Percentiles rank a stretch among this genome's conserved stretches.
phyloP scores from a whole-genome alignment of 78 protist genomes.

The Dictyostelium firmibasis region DNA sequence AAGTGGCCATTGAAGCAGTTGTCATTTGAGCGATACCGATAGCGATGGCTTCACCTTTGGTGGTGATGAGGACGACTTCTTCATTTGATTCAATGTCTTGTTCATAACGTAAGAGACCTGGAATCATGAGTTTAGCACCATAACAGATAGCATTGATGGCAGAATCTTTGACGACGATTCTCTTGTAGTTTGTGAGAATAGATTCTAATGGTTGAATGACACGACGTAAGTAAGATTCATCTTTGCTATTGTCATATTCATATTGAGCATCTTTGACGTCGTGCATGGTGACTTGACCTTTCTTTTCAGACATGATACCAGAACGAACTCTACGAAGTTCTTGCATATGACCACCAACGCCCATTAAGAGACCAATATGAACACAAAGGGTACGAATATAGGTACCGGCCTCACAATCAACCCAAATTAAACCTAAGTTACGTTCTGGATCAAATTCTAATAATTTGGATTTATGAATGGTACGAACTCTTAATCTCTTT shows the following conservation, averaged over 20 bases:
- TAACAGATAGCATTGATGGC: constrained; percentile 99
- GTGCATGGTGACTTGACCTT: constrained; percentile 98
- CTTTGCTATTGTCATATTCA: constrained; percentile 89
- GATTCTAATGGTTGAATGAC: constrained; percentile 98
- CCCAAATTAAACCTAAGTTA: constrained; percentile 97
- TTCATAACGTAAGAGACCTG: constrained; percentile 98
- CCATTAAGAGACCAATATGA: constrained; percentile 99
- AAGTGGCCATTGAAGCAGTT: constrained; percentile 94
- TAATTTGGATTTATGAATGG: constrained; percentile 95
- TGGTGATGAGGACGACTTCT: constrained; percentile 98
- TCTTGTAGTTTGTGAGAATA: constrained; percentile 94
- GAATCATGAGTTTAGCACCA: constrained; percentile 99
- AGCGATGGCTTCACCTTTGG: constrained; percentile 99
- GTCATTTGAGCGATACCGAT: constrained; percentile 99
- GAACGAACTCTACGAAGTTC: constrained; percentile 90
- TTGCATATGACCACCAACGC: constrained; percentile 99
- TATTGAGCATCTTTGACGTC: constrained; percentile 99
- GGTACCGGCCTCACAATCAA: constrained; percentile 99
- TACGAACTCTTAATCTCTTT: constrained; percentile 97
- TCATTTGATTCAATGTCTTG: constrained; percentile 93
- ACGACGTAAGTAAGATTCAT: constrained; percentile 97
- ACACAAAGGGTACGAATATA: constrained; percentile 99
- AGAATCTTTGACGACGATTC: constrained; percentile 99
- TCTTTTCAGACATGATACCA: constrained; percentile 95
- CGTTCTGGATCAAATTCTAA: constrained; percentile 97